phyloP scores from a whole-genome alignment of 257 asterid genomes.

The Rubia yunnanensis region DNA sequence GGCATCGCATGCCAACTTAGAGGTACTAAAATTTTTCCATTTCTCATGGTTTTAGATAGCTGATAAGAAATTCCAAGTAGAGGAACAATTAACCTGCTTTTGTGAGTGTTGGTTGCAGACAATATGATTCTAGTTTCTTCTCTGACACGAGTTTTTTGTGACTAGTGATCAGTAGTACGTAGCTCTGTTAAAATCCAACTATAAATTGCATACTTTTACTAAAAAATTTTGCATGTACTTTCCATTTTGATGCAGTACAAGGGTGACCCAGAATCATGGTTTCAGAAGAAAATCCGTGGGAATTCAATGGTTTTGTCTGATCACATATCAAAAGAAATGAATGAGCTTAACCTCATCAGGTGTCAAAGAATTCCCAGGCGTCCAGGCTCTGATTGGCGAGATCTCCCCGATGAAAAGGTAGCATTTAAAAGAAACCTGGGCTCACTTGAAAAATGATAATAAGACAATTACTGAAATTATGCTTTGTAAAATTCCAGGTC shows the following conservation, averaged over 20 bases:
- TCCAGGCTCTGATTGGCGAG: constrained; percentile 93
- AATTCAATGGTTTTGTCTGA: constrained; percentile 45
- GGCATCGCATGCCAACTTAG: constrained; percentile 47
- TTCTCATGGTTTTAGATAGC: neutral
- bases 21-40: constrained; percentile 30
- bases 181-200: neutral
- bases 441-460: neutral
- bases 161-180: neutral
- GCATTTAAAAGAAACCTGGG: neutral
- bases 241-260: constrained; percentile 49
- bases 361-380: constrained; percentile 80
- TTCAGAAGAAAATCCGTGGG: constrained; percentile 72
- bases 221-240: neutral
- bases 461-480: neutral
- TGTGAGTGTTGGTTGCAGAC: neutral
- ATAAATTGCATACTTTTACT: neutral
- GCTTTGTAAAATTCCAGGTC: constrained; percentile 37
- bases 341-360: constrained; percentile 70
- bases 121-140: neutral
- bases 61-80: neutral
- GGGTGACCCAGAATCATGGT: constrained; percentile 75
- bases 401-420: constrained; percentile 92
- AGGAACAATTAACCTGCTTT: neutral
- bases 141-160: too few species aligned
- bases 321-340: constrained; percentile 88